phyloP scores from a whole-genome alignment of 495 filamentous ascomycete genomes.

The Lasiosphaeria miniovina region DNA sequence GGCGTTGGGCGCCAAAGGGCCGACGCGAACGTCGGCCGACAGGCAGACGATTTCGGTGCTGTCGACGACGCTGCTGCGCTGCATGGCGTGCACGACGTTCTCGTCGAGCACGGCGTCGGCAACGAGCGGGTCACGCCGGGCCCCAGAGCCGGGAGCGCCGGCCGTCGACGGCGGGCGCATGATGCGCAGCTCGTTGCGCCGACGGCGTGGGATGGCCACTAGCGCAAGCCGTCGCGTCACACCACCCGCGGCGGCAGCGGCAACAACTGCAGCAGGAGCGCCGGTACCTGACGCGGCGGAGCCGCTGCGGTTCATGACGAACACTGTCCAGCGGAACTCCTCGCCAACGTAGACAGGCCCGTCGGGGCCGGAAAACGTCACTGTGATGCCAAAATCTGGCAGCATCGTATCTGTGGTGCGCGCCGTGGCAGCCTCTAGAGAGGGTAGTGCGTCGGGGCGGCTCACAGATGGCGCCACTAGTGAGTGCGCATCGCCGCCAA shows the following conservation, averaged over 20 bases:
- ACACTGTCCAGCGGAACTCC: conserved; percentile 80
- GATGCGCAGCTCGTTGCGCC: conserved; percentile 62
- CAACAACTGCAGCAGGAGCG: background rate
- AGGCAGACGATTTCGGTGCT: conserved; percentile 73
- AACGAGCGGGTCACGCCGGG: conserved; percentile 33
- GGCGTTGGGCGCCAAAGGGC: conserved; percentile 70
- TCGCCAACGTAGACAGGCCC: conserved; percentile 59
- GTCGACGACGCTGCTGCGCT: conserved; percentile 69
- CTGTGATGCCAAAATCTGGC: conserved; percentile 66
- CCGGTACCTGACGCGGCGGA: conserved; percentile 1
- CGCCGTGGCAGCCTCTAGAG: conserved; percentile 43
- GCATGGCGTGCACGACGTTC: conserved; percentile 77
- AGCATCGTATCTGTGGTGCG: conserved; percentile 45
- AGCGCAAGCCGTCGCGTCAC: conserved; percentile 74
- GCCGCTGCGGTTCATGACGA: conserved; percentile 77
- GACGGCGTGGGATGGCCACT: conserved; percentile 73
- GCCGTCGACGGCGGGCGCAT: conserved; percentile 51
- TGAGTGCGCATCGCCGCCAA: conserved; percentile 42
- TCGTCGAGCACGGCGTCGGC: conserved; percentile 84
- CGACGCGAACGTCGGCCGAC: conserved; percentile 79
- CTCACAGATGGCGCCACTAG: conserved; percentile 45
- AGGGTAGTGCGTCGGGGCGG: conserved; percentile 53
- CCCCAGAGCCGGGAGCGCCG: conserved; percentile 16
- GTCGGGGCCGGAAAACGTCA: conserved; percentile 65
- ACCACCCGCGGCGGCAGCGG: conserved; percentile 31